These are phyloP conservation scores for Aaosphaeria pasadenensis DNA, from an alignment of 2,329 filamentous ascomycete genomes.

Conservation along the genomic window DNA sequence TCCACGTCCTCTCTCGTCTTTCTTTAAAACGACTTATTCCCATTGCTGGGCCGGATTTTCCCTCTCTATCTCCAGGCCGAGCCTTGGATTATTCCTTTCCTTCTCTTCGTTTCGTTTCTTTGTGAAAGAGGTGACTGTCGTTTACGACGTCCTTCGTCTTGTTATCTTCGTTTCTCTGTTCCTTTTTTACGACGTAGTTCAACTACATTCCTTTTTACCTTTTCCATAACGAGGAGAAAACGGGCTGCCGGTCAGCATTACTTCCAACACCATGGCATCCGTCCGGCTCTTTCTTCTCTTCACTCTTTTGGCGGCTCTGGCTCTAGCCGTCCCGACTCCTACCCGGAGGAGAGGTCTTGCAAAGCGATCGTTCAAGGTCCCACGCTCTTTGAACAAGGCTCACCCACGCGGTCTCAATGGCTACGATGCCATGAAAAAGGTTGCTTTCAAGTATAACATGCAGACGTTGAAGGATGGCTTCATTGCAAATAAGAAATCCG, in stretches of 20 bases:
- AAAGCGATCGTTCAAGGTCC: constrained; percentile 62
- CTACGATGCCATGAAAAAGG: constrained; percentile 60
- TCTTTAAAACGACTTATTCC: background rate
- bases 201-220: constrained; percentile 8
- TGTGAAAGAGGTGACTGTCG: background rate
- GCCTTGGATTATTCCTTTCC: constrained; percentile 19
- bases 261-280: constrained; percentile 34
- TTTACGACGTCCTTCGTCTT: background rate
- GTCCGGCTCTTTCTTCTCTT: constrained; percentile 40
- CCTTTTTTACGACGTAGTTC: background rate
- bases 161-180: background rate
- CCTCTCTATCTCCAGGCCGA: constrained; percentile 21
- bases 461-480: constrained; percentile 29
- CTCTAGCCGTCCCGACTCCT: constrained; percentile 46
- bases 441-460: constrained; percentile 65
- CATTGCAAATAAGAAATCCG: constrained; percentile 29
- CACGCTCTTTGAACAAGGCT: constrained; percentile 54
- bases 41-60: background rate
- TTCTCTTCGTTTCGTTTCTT: constrained; percentile 15
- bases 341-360: constrained; percentile 32
- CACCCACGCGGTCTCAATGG: constrained; percentile 54
- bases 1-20: background rate
- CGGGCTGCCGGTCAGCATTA: constrained; percentile 39
- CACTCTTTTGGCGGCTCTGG: constrained; percentile 48
- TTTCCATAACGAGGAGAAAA: constrained; percentile 1